A percentile compares a stretch with the other conserved stretches of the same genome.
phyloP scores from a whole-genome alignment of 495 filamentous ascomycete species.

The Bacidia gigantensis region DNA sequence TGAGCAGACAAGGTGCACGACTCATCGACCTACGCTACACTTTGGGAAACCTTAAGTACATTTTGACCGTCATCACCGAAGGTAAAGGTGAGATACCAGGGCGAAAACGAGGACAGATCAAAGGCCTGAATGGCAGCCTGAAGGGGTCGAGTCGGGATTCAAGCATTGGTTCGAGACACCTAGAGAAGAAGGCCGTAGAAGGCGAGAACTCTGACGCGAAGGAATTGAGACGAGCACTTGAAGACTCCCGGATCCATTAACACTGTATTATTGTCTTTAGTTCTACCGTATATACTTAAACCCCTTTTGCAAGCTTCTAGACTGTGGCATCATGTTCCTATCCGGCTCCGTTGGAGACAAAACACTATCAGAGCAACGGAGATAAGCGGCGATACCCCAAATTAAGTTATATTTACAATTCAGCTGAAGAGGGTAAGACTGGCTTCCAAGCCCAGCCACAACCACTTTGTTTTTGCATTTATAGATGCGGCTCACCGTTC shows the following conservation, averaged over 20 bases:
- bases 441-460: too few species aligned
- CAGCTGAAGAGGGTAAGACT: too few species aligned
- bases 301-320: too few species aligned
- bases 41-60: slow-evolving; percentile 80
- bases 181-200: not conserved
- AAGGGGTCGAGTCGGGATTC: not conserved
- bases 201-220: not conserved
- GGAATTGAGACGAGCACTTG: not conserved
- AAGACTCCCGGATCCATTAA: not conserved
- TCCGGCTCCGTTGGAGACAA: too few species aligned
- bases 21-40: slow-evolving; percentile 83
- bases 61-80: slow-evolving; percentile 75
- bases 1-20: slow-evolving; percentile 55
- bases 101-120: slow-evolving; percentile 63
- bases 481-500: too few species aligned
- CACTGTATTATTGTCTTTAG: not conserved
- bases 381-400: not conserved
- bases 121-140: slow-evolving; percentile 35
- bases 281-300: not conserved
- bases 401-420: not conserved
- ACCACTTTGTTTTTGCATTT: too few species aligned
- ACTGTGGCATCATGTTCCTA: too few species aligned
- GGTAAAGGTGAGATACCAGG: slow-evolving; percentile 63
- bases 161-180: not conserved
- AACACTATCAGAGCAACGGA: too few species aligned